phyloP scores from a whole-genome alignment of 2,329 filamentous ascomycete genomes.

The Penicillium paneum region DNA sequence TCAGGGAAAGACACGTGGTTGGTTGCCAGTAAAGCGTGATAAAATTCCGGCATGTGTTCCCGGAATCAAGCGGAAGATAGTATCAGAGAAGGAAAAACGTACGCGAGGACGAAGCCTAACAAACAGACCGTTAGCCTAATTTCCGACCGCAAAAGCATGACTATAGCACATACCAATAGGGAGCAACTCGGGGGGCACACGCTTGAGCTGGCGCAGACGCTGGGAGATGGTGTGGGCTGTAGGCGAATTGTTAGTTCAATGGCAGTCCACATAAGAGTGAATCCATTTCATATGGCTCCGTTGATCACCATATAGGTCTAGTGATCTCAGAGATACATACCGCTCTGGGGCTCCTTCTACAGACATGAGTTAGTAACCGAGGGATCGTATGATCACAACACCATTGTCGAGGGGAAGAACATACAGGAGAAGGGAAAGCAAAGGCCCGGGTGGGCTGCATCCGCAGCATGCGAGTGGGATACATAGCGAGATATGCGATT shows the following conservation, averaged over 20 bases:
- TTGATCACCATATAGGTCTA: slow-evolving; percentile 1
- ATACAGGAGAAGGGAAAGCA: slow-evolving; percentile 66
- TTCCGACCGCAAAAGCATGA: neutral
- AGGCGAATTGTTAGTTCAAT: slow-evolving; percentile 26
- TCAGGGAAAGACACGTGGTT: neutral
- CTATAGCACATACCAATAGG: slow-evolving; percentile 71
- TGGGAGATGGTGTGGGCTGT: slow-evolving; percentile 95
- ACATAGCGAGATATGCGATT: slow-evolving; percentile 52
- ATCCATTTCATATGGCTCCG: slow-evolving; percentile 1
- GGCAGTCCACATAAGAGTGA: neutral
- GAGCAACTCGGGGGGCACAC: slow-evolving; percentile 88
- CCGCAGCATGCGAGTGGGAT: slow-evolving; percentile 62
- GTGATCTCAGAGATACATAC: slow-evolving; percentile 42
- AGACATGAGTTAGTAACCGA: slow-evolving; percentile 40
- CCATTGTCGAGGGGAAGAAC: slow-evolving; percentile 29
- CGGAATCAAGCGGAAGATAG: slow-evolving; percentile 11
- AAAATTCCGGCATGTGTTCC: slow-evolving; percentile 14
- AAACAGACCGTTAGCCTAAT: slow-evolving; percentile 26
- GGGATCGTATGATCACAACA: slow-evolving; percentile 19
- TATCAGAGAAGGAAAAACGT: slow-evolving; percentile 46
- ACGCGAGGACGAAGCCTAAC: slow-evolving; percentile 78
- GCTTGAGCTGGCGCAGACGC: slow-evolving; percentile 83
- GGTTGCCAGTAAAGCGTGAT: slow-evolving; percentile 14
- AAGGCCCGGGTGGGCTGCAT: slow-evolving; percentile 53
- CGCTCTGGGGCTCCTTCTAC: slow-evolving; percentile 63